Evolutionary conservation across 208 protist genomes (phyloP).

Genomic region (Spongospora subterranea): DNA sequence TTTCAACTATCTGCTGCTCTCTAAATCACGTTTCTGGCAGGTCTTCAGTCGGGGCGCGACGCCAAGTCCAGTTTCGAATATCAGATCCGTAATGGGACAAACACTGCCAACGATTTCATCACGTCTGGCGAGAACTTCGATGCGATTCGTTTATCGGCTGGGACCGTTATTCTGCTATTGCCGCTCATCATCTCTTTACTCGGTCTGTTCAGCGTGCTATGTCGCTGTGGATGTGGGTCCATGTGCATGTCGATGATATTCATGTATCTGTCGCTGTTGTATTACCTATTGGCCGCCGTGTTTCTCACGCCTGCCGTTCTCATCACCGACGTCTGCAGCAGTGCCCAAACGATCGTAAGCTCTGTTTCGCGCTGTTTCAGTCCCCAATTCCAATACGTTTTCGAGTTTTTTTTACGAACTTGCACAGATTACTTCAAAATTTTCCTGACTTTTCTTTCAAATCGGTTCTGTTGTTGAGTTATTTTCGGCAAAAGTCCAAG

Average conservation of each 20-base stretch:
- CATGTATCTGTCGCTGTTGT: conserved; percentile 9
- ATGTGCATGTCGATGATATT: conserved; percentile 50
- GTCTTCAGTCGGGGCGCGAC: too few species aligned
- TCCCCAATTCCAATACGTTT: too few species aligned
- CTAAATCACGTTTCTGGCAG: too few species aligned
- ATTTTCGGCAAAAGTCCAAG: too few species aligned
- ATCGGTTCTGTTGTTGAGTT: too few species aligned
- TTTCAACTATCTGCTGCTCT: too few species aligned
- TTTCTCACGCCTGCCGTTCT: conserved; percentile 16
- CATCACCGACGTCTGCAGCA: neutral
- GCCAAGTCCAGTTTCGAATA: too few species aligned
- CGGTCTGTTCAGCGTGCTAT: neutral
- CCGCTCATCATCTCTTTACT: neutral
- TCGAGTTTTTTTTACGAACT: too few species aligned
- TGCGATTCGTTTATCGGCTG: neutral
- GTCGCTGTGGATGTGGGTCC: conserved; percentile 37
- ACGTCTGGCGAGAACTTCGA: neutral
- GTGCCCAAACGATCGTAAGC: neutral
- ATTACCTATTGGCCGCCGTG: conserved; percentile 6
- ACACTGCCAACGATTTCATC: neutral
- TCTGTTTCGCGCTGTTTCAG: too few species aligned
- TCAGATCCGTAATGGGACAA: too few species aligned
- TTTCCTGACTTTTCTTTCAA: too few species aligned
- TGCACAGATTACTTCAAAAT: too few species aligned
- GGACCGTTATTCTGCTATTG: neutral